phyloP scores from a whole-genome alignment of 805 yeast genomes.

The Wickerhamomyces xylosicus region DNA sequence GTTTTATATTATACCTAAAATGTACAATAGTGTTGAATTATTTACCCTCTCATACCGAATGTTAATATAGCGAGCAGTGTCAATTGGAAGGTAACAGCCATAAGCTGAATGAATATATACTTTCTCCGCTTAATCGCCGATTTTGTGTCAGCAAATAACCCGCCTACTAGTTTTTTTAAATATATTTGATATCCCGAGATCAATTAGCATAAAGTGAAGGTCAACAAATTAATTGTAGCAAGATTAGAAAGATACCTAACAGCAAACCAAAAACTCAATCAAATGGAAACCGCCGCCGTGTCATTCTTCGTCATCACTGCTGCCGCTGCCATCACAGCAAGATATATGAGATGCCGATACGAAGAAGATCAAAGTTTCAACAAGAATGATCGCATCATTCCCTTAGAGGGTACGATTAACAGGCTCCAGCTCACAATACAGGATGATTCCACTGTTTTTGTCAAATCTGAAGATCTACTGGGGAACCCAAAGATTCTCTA shows the following conservation, averaged over 20 bases:
- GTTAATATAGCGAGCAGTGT: too few relatives aligned
- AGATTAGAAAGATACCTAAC: conserved; percentile 2
- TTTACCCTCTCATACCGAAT: too few relatives aligned
- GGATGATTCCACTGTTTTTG: neutral
- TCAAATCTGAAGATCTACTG: neutral
- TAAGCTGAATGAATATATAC: too few relatives aligned
- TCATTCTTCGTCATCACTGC: neutral
- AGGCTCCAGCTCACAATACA: neutral
- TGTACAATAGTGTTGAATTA: neutral
- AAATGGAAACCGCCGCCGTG: neutral
- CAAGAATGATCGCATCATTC: neutral
- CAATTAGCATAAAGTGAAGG: conserved; percentile 2
- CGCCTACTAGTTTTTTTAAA: too few relatives aligned
- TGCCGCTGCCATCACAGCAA: neutral
- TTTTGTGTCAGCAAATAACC: too few relatives aligned
- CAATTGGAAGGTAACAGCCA: too few relatives aligned
- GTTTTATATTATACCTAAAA: neutral
- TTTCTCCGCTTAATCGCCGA: too few relatives aligned
- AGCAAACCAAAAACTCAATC: neutral
- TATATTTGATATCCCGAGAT: conserved; percentile 3
- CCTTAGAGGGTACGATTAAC: neutral
- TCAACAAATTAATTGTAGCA: conserved; percentile 2
- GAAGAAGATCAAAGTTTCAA: neutral
- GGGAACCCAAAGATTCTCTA: neutral
- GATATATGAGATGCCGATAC: neutral